phyloP scores from a whole-genome alignment of 495 filamentous ascomycete genomes.

The Geoglossum glabrum region DNA sequence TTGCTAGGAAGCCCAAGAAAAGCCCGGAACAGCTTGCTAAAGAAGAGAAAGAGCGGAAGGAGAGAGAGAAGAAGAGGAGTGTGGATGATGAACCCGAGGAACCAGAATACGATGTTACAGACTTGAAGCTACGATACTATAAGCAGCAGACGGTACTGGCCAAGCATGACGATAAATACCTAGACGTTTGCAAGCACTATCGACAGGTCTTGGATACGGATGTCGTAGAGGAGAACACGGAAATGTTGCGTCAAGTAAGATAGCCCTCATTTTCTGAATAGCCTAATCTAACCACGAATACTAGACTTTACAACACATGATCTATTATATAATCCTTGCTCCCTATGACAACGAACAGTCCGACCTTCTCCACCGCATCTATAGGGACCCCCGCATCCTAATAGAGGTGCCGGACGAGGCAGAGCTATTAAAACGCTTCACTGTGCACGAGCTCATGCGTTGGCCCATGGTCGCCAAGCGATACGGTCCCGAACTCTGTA shows the following conservation, averaged over 20 bases:
- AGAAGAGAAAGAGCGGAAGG: constrained; percentile 53
- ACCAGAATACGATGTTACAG: constrained; percentile 76
- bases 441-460: constrained; percentile 89
- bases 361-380: constrained; percentile 85
- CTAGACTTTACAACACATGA: constrained; percentile 75
- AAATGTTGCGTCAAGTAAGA: constrained; percentile 60
- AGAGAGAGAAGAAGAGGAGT: constrained; percentile 47
- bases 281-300: constrained; percentile 14
- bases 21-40: constrained; percentile 70
- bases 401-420: constrained; percentile 47
- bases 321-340: constrained; percentile 92
- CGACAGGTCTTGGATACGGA: constrained; percentile 88
- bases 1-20: constrained; percentile 76
- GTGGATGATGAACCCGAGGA: constrained; percentile 42
- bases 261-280: background rate
- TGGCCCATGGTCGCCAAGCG: constrained; percentile 80
- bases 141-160: constrained; percentile 87
- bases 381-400: constrained; percentile 34
- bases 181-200: constrained; percentile 95
- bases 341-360: constrained; percentile 98
- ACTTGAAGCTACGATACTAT: constrained; percentile 89
- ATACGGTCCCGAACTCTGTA: constrained; percentile 75
- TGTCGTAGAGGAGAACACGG: constrained; percentile 72
- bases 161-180: constrained; percentile 92
- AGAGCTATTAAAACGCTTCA: constrained; percentile 78